Evolutionary conservation across 257 asterid species (phyloP), one percentile per base, ranked within the genome.

Genomic region (Leptodermis oblonga): DNA sequence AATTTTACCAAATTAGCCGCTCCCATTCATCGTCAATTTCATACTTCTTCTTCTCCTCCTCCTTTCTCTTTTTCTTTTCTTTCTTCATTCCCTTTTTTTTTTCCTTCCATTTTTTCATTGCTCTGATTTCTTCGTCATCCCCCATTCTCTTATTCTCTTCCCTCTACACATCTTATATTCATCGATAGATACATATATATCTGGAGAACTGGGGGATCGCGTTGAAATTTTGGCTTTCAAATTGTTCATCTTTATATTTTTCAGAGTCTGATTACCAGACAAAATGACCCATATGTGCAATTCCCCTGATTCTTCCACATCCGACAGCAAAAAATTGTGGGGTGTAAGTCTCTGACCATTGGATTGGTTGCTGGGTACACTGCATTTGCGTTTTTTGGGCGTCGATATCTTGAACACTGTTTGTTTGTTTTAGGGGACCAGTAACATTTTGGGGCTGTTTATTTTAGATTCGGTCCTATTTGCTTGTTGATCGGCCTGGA

Each of bases 61-160:
- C 25, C 61, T 54, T 33, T 33, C 61, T 33, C 61, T 22, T 23
- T 8, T 15, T 26, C 54, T 49, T 33, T 39, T 53, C 45, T 12
- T 26, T 12, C 23, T 14, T 55, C 14, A 0, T 64, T 67, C 18
- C 43, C 60, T 48, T 41, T 9, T 48, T 11, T 20, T 48, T 25
- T 25, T 4, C 17, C n/a, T 60, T 33, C 66, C 62, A 0, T 20
- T 25, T 15, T 22, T 46, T 13, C 8, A 13, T 45, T 17, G 14
- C 34, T 23, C 37, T 58, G 43, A 8, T 22, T 42, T 60, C 82
- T 74, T 59, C 39, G 73, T 69, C 59, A 65, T 60, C 70, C 79
- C 77, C 76, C 73, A 49, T 75, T 67, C 69, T 70, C 64, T 66
- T 67, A 12, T 51, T 20, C 55, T 69, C 72, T 52, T 23, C 3